Conservation (phyloP, 257 asterid species). For the Solanum habrochaites region DNA sequence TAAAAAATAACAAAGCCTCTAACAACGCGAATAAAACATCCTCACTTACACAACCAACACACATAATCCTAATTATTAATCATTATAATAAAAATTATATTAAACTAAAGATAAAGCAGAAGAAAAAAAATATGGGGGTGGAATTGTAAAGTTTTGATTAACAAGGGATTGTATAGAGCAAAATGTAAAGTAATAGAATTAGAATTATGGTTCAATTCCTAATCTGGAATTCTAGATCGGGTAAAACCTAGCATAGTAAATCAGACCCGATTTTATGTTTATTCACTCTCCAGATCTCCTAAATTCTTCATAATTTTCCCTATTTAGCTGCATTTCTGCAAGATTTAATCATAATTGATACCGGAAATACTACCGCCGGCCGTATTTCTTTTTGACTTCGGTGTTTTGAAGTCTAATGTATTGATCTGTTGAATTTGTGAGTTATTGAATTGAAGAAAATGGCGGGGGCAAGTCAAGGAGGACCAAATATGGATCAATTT, state of each 20-base stretch:
- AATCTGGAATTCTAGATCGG: neutral
- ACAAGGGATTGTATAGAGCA: neutral
- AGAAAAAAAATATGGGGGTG: neutral
- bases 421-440: neutral
- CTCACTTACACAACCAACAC: neutral
- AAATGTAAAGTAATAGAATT: neutral
- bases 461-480: conserved; percentile 36
- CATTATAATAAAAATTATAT: neutral
- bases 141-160: neutral
- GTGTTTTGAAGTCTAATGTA: neutral
- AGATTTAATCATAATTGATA: neutral
- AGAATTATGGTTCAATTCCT: neutral
- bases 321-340: neutral
- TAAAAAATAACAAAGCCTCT: neutral
- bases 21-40: no score
- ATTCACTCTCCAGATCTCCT: neutral
- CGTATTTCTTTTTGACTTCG: neutral
- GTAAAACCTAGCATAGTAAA: neutral
- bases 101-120: neutral
- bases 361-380: neutral
- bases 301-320: neutral
- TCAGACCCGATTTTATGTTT: neutral
- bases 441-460: conserved; percentile 5
- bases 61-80: neutral
- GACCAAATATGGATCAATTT: conserved; percentile 53